These are phyloP conservation scores for Phialemonium atrogriseum DNA, from an alignment of 2,329 filamentous ascomycete species.

Conservation along the genomic window DNA sequence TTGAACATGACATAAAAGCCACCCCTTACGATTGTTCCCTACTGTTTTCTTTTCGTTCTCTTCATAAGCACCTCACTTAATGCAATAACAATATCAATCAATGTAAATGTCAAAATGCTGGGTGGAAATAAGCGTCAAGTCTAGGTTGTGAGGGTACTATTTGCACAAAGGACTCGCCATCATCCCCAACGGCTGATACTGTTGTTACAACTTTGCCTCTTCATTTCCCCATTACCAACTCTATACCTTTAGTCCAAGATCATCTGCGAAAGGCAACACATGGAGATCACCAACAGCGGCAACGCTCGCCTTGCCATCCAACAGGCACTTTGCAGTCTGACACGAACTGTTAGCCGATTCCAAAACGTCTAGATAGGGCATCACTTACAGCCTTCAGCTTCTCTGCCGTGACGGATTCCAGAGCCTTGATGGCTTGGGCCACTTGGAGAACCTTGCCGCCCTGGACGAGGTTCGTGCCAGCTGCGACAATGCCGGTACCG, in stretches of 20 bases:
- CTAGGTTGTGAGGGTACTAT: constrained; percentile 35
- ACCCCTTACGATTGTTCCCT: too few relatives aligned
- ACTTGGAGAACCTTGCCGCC: constrained; percentile 78
- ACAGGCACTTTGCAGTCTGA: constrained; percentile 78
- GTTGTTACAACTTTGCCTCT: constrained; percentile 30
- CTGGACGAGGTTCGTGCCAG: constrained; percentile 76
- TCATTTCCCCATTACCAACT: constrained; percentile 20
- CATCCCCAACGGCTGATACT: constrained; percentile 30
- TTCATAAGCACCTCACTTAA: too few relatives aligned
- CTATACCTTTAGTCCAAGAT: constrained; percentile 92
- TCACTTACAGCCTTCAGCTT: constrained; percentile 73
- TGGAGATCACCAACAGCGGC: constrained; percentile 87
- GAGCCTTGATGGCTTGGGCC: constrained; percentile 65
- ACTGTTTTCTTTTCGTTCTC: too few relatives aligned
- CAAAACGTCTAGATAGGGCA: constrained; percentile 2
- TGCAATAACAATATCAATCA: too few relatives aligned
- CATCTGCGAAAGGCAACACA: constrained; percentile 84
- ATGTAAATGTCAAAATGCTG: constrained; percentile 1
- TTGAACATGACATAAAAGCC: too few relatives aligned
- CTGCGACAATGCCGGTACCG: constrained; percentile 69
- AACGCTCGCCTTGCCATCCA: constrained; percentile 83
- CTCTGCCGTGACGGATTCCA: constrained; percentile 75
- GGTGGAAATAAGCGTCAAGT: constrained; percentile 17
- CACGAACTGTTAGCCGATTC: constrained; percentile 18
- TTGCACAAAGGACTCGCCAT: constrained; percentile 32